Evolutionary conservation across 2,329 filamentous ascomycete genomes (phyloP), one percentile per base, ranked within the genome.

Genomic region (Penicillium corylophilum): DNA sequence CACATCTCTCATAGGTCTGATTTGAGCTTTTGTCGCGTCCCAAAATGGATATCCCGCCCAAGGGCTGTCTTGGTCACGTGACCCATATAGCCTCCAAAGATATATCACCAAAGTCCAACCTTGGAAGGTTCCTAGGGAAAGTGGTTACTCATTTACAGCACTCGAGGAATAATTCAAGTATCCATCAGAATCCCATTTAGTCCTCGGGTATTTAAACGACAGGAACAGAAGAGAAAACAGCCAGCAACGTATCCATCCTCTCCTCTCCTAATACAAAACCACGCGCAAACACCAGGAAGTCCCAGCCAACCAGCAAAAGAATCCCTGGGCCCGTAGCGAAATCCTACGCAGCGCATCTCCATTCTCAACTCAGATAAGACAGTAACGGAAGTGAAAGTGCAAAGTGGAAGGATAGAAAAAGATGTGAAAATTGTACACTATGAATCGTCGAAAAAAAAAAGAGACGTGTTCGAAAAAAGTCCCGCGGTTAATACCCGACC

Each of bases 401-500:
- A 44, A 53, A 63, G 9, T 58, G 53, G 58, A 62, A 55, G 58
- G 61, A 53, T 38, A 38, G 16, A 54, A 57, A 63, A 56, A 56
- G 50, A 56, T 56, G 52, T 56, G 53, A 64, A 63, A 16, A 62
- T 63, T 63, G 61, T 66, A 65, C 62, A 66, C 64, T 66, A 65
- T 63, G 64, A 65, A 57, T 47, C 55, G 55, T 59, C 57, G 55
- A 61, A 57, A 44, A 40, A 57, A 55, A 62, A 51, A 55, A 62
- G 50, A 47, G 51, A 46, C 51, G 44, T 56, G 40, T 20, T 36
- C 10, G 42, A 53, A 50, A 51, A 48, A 39, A 24, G 31, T 44
- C 42, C 55, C 51, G 42, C 51, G 44, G 36, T 23, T 26, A 29
- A 46, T 39, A 56, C 56, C 60, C 56, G 60, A 61, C 63, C 61